Evolutionary conservation across 306 rosid species (phyloP).

Genomic region (Coriaria nepalensis): DNA sequence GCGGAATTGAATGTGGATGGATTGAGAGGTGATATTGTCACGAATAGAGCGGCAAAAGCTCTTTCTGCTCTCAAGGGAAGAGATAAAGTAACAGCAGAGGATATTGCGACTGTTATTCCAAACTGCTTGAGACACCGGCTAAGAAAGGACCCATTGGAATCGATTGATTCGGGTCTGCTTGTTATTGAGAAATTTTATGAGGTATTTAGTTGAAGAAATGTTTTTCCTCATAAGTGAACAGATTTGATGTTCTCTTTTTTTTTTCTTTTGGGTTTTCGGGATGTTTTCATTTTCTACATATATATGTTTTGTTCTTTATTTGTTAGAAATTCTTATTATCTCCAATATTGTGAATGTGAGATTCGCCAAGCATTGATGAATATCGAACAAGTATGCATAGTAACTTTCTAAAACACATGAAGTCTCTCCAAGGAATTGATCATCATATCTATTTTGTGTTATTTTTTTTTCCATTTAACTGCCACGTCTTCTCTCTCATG

Average conservation of each 20-base stretch:
- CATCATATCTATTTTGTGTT: too few species aligned
- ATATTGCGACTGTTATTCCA: conserved; percentile 85
- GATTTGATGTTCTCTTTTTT: conserved; percentile 3
- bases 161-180: conserved; percentile 88
- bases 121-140: conserved; percentile 95
- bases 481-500: too few species aligned
- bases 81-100: conserved; percentile 57
- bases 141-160: conserved; percentile 89
- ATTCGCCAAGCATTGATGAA: too few species aligned
- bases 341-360: too few species aligned
- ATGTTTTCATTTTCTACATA: too few species aligned
- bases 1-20: conserved; percentile 89
- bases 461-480: too few species aligned
- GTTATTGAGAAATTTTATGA: conserved; percentile 80
- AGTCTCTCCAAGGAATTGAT: too few species aligned
- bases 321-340: too few species aligned
- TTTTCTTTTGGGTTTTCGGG: conserved; percentile 14
- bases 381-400: too few species aligned
- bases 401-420: too few species aligned
- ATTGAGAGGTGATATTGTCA: conserved; percentile 87
- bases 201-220: conserved; percentile 46
- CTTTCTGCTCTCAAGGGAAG: conserved; percentile 80
- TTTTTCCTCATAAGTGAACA: neutral
- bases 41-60: conserved; percentile 86
- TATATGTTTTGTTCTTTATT: too few species aligned